phyloP scores from a whole-genome alignment of 2,329 filamentous ascomycete genomes.

The Arthrobotrys iridis region DNA sequence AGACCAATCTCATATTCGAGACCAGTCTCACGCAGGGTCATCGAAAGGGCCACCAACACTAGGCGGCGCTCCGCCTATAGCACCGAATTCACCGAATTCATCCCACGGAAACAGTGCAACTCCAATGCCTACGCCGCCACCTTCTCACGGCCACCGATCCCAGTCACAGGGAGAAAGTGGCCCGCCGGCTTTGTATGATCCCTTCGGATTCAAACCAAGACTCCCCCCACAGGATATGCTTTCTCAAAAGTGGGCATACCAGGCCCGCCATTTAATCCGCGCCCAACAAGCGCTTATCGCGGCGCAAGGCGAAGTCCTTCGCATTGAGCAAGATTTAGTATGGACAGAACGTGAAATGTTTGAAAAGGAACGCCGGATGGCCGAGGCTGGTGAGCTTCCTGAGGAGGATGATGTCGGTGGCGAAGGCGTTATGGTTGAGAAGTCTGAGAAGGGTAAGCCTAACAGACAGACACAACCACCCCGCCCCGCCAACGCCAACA shows the following conservation, averaged over 20 bases:
- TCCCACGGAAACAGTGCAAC: conserved; percentile 53
- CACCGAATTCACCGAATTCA: conserved; percentile 48
- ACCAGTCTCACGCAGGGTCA: conserved; percentile 19
- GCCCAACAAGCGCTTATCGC: conserved; percentile 48
- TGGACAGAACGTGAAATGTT: conserved; percentile 55
- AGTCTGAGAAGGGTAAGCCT: conserved; percentile 47
- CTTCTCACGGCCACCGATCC: conserved; percentile 49
- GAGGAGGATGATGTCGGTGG: conserved; percentile 48
- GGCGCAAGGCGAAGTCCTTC: conserved; percentile 49
- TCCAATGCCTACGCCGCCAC: conserved; percentile 52
- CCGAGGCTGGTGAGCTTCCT: conserved; percentile 33
- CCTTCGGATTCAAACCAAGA: conserved; percentile 46
- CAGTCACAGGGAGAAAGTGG: conserved; percentile 47
- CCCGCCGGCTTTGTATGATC: conserved; percentile 47
- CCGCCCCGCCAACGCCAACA: conserved; percentile 43
- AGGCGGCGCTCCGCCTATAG: conserved; percentile 14
- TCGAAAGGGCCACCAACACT: conserved; percentile 20
- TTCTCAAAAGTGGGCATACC: conserved; percentile 50
- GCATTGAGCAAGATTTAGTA: conserved; percentile 52
- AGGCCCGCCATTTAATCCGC: conserved; percentile 51
- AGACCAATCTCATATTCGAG: not conserved
- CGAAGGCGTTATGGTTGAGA: conserved; percentile 48
- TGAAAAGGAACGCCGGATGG: conserved; percentile 49
- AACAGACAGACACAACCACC: conserved; percentile 48
- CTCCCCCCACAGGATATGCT: conserved; percentile 51